These are phyloP conservation scores for Phialophora expanda DNA, from an alignment of 2,329 filamentous ascomycete genomes.

Conservation along the genomic window DNA sequence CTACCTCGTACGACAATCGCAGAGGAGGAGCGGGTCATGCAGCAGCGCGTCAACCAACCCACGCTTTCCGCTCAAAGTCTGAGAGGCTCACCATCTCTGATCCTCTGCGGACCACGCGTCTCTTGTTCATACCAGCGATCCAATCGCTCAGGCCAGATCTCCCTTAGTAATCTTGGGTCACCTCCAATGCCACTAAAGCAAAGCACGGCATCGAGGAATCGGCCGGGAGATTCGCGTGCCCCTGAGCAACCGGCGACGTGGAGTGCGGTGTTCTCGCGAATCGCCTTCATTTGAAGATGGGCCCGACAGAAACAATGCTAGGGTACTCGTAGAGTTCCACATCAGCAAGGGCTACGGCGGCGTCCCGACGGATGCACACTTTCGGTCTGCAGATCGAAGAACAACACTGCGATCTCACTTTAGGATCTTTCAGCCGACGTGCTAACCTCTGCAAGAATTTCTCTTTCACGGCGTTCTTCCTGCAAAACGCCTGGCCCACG, in stretches of 20 bases:
- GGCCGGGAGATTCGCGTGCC: background rate
- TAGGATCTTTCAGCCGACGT: background rate
- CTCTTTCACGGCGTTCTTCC: background rate
- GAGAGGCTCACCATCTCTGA: background rate
- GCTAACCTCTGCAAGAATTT: background rate
- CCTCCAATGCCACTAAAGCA: background rate
- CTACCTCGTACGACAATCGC: background rate
- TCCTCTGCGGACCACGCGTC: background rate
- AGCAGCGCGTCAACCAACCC: background rate
- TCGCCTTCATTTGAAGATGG: background rate
- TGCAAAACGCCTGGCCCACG: background rate
- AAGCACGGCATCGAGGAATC: background rate
- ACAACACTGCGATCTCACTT: conserved; percentile 13
- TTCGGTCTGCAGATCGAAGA: conserved; percentile 12
- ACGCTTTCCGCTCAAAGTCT: background rate
- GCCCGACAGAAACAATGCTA: too few species aligned
- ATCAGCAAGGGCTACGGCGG: background rate
- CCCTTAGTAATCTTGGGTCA: background rate
- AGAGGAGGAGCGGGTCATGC: background rate
- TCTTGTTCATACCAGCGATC: background rate
- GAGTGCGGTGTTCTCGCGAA: background rate
- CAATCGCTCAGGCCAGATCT: conserved; percentile 1
- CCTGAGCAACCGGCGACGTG: background rate
- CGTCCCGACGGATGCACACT: background rate
- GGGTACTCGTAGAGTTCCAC: conserved; percentile 2